Percentiles rank a stretch among this genome's conserved stretches.
Evolutionary conservation across 495 filamentous ascomycete genomes (phyloP).

Genomic region (Xylaria acuta): DNA sequence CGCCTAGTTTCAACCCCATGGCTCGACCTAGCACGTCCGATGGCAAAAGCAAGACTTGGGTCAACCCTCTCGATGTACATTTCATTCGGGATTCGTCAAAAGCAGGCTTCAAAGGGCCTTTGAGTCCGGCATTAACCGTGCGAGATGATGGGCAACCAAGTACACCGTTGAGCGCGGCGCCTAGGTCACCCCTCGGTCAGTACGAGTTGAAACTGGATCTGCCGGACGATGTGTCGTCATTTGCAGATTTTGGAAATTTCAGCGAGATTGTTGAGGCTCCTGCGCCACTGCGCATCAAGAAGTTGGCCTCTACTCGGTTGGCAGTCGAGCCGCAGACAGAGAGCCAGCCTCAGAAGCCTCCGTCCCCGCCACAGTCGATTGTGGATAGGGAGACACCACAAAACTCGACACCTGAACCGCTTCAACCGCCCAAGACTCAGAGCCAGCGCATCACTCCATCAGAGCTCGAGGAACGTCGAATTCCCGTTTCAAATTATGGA

Average conservation of each 20-base stretch:
- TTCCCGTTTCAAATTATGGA: constrained; percentile 29
- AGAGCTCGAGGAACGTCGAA: constrained; percentile 31
- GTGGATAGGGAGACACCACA: constrained; percentile 24
- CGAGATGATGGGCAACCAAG: constrained; percentile 18
- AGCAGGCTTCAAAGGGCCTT: neutral
- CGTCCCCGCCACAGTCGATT: constrained; percentile 39
- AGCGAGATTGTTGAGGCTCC: constrained; percentile 37
- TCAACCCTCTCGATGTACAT: constrained; percentile 51
- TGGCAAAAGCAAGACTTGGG: constrained; percentile 42
- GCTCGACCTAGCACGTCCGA: constrained; percentile 42
- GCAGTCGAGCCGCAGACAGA: constrained; percentile 14
- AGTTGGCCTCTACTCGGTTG: constrained; percentile 24
- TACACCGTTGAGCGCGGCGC: constrained; percentile 22
- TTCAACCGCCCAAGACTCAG: constrained; percentile 27
- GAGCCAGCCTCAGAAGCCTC: constrained; percentile 32
- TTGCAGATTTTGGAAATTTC: constrained; percentile 40
- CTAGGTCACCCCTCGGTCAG: constrained; percentile 44
- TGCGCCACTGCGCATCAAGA: constrained; percentile 41
- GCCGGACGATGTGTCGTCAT: constrained; percentile 34
- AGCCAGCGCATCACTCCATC: constrained; percentile 29
- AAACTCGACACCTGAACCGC: constrained; percentile 17
- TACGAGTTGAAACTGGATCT: constrained; percentile 37
- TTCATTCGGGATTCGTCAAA: constrained; percentile 34
- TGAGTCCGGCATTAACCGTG: constrained; percentile 8
- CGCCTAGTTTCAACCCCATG: constrained; percentile 37